Evolutionary conservation across 2,329 filamentous ascomycete genomes (phyloP), one percentile per base, ranked within the genome.

Genomic region (Fusarium newnesense): DNA sequence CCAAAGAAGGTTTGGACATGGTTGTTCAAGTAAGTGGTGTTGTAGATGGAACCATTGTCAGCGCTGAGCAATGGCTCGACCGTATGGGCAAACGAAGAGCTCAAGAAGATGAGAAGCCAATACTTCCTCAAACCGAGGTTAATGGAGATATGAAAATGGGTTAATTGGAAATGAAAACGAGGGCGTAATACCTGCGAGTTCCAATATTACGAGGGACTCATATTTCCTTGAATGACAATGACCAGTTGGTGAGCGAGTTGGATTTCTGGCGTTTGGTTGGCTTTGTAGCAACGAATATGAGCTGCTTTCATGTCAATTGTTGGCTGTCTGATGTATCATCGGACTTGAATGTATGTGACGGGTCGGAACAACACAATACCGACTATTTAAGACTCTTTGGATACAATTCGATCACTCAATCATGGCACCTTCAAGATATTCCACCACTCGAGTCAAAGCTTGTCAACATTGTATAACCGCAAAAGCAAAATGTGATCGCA

Each of bases 1-100:
- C 96, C 11, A 93, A 93, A 77, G 96, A 98, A 80, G 94, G 95
- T 0, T 86, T 98, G 19, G 95, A 98, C 76, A 97, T 98, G 92
- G 95, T 98, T 87, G 89, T 91, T 2, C 95, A 98, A 80, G 94
- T 99, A 56, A 96, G 92, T 44, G 91, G 92, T 9, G 94, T 98
- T 4, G 88, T 98, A 13, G 94, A 97, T 75, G 93, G 94, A 60
- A 98, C 96, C 1, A 93, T 98, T 60, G 89, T 93, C 62, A 96
- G 93, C 76, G 96, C 96, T 1, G 96, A 98, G 82, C 90, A 92
- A 76, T 98, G 96, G 96, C 94, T 96, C 73, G 93, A 95, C 67
- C 87, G 91, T 26, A 85, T 97, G 66, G 94, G 93, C 37, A 83
- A 81, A 75, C 72, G 77, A 52, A 69, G 72, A 34, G 71, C 75